Conservation (phyloP, 345 rosid species). For the Pistacia atlantica region DNA sequence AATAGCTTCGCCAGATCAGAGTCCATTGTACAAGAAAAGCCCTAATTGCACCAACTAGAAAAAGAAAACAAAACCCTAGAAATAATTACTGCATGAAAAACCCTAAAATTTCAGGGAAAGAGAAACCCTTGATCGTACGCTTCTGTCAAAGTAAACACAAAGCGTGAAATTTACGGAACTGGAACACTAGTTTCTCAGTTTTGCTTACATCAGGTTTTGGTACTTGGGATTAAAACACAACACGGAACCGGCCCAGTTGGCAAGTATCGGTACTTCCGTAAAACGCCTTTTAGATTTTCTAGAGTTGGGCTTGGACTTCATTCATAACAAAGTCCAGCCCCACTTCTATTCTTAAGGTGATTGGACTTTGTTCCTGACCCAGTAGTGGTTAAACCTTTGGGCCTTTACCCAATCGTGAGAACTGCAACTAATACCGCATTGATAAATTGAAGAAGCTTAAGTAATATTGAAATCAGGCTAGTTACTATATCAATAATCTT, state of each 20-base stretch:
- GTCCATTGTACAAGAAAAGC: constrained; percentile 46
- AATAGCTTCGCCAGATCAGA: constrained; percentile 59
- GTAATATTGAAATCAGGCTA: too few species aligned
- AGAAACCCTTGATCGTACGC: not conserved
- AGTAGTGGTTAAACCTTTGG: not conserved
- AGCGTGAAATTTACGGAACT: not conserved
- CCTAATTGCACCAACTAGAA: constrained; percentile 25
- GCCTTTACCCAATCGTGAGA: not conserved
- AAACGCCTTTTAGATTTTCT: too few species aligned
- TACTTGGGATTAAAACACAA: too few species aligned
- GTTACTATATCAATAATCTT: too few species aligned
- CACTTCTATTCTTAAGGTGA: too few species aligned
- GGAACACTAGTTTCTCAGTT: not conserved
- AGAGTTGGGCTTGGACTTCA: too few species aligned
- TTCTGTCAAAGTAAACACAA: not conserved
- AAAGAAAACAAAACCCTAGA: constrained; percentile 17
- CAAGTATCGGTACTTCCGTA: too few species aligned
- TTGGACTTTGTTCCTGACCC: not conserved
- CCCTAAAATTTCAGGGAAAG: constrained; percentile 9
- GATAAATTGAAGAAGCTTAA: too few species aligned
- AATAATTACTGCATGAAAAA: not conserved
- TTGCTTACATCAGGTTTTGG: too few species aligned
- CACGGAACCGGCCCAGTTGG: not conserved
- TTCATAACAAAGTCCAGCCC: too few species aligned
- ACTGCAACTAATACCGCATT: not conserved